phyloP scores from a whole-genome alignment of 1,284 basidiomycete species.

The Trametes polyzona region DNA sequence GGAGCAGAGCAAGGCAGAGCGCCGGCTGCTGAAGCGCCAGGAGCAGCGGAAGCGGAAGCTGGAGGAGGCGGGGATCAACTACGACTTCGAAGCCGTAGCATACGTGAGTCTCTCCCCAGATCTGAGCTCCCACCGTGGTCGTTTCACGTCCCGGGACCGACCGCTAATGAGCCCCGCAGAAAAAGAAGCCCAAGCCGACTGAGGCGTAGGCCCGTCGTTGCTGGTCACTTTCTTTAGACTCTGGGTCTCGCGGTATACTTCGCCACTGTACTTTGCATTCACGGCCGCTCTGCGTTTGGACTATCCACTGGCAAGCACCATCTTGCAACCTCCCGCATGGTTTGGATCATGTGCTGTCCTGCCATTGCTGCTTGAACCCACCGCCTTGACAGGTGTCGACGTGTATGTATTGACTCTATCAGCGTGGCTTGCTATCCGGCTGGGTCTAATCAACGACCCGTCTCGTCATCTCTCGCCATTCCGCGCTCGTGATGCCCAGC shows the following conservation, averaged over 20 bases:
- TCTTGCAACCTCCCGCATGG: no score
- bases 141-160: not conserved
- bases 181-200: conserved; percentile 33
- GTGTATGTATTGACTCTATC: no score
- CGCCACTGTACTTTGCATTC: no score
- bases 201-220: conserved; percentile 20
- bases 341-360: no score
- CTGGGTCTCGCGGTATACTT: no score
- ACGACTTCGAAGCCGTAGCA: conserved; percentile 78
- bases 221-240: not conserved
- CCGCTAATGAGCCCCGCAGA: conserved; percentile 20
- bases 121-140: not conserved
- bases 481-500: conserved; percentile 9
- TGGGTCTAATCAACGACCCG: no score
- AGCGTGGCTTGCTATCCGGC: no score
- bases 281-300: no score
- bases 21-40: conserved; percentile 80
- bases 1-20: conserved; percentile 69
- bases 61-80: conserved; percentile 84
- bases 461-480: no score
- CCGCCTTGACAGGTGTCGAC: no score
- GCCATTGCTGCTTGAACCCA: no score
- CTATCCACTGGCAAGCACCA: no score
- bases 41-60: conserved; percentile 80
- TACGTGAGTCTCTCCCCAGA: conserved; percentile 55